Base-by-base conservation (phyloP, 2,329 filamentous ascomycete genomes). In the Talaromyces verruculosus region DNA sequence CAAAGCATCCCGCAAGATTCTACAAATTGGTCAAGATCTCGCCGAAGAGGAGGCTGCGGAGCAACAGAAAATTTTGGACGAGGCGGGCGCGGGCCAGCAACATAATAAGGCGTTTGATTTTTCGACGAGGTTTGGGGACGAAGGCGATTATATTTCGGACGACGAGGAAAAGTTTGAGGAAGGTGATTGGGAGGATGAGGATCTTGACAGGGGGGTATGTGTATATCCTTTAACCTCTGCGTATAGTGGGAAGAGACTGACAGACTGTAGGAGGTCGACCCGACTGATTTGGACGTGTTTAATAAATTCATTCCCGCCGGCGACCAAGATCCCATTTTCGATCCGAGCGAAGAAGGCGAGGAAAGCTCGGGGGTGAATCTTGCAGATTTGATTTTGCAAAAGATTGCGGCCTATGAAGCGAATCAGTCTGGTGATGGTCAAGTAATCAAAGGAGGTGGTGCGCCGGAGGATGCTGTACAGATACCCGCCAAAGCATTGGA, bases 401-500 rank as follows among this genome's bases (percentile, higher is more conserved):
- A 96, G 80, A 99, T 99, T 74, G 92, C 93, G 4, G 90, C 91
- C 67, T 91, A 96, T 73, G 95, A 99, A 81, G 90, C 91, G 3
- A 84, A 84, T 37, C 84, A 89, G 69, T 83, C 76, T 13, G 78
- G 76, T 3, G 75, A 81, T 53, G 76, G 79, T 49, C 72, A 70
- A 28, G 76, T 75, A 19, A 74, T 84, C 63, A 78, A 82, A 67
- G 86, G 84, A 39, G 83, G 87, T 63, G 85, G 84, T 19, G 78
- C 85, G 0, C 85, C 88, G 1, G 91, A 95, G 69, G 93, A 96
- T 68, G 91, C 92, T 22, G 89, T 92, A 59, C 91, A 97, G 75
- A 84, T 99, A 61, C 93, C 93, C 2, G 89, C 89, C 51, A 97
- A 97, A 80, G 93, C 97, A 15, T 85, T 97, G 17, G 94, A 98